phyloP scores from a whole-genome alignment of 805 yeast genomes.

The Kazachstania taianensis region DNA sequence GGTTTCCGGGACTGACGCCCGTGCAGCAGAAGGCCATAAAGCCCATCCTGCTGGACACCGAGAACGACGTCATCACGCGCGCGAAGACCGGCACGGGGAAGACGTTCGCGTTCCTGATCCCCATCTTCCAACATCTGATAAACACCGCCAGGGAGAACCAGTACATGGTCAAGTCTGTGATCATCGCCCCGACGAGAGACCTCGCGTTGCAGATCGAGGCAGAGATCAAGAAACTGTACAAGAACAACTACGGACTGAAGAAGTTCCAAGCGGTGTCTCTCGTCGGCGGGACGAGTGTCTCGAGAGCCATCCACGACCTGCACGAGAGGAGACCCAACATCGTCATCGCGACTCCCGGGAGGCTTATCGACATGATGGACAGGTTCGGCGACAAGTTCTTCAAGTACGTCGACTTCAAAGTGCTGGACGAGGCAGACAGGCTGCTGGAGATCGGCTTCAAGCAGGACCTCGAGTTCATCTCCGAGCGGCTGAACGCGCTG shows the following conservation, averaged over 20 bases:
- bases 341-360: slow-evolving; percentile 84
- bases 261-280: slow-evolving; percentile 38
- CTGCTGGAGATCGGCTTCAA: slow-evolving; percentile 74
- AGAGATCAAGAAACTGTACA: slow-evolving; percentile 44
- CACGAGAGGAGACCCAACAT: slow-evolving; percentile 37
- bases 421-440: slow-evolving; percentile 89
- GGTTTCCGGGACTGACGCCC: slow-evolving; percentile 48
- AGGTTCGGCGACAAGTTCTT: slow-evolving; percentile 38
- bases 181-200: slow-evolving; percentile 86
- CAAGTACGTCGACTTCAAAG: slow-evolving; percentile 46
- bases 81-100: slow-evolving; percentile 97
- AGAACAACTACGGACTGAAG: slow-evolving; percentile 18
- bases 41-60: slow-evolving; percentile 42
- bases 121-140: slow-evolving; percentile 51
- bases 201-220: slow-evolving; percentile 72
- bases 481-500: slow-evolving; percentile 35
- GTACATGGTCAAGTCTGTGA: slow-evolving; percentile 45
- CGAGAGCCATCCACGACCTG: slow-evolving; percentile 30
- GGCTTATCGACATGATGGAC: slow-evolving; percentile 55
- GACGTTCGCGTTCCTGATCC: slow-evolving; percentile 81
- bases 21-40: slow-evolving; percentile 58
- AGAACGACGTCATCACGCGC: slow-evolving; percentile 62
- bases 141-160: slow-evolving; percentile 24
- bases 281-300: slow-evolving; percentile 57
- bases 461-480: slow-evolving; percentile 50